Percentiles rank a stretch among this genome's conserved stretches.
Evolutionary conservation across 1,284 basidiomycete genomes (phyloP).

Genomic region (Apiotrichum akiyoshidainum): DNA sequence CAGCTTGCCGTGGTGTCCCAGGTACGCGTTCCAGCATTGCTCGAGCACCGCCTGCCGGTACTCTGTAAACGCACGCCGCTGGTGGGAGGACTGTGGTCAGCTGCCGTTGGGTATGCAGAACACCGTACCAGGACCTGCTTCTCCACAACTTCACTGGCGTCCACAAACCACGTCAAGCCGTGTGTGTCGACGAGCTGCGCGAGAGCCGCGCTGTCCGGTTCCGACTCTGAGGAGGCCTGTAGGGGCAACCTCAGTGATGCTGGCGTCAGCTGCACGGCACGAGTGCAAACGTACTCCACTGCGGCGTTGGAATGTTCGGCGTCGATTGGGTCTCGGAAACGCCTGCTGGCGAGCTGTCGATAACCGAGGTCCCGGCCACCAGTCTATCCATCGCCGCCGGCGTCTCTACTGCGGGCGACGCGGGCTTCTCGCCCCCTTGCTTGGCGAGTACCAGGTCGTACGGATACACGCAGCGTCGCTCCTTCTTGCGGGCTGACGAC

Average conservation of each 20-base stretch:
- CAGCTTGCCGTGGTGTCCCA: conserved; percentile 11
- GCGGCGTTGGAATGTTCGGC: too few species aligned
- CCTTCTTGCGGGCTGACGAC: conserved; percentile 3
- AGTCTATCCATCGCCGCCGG: neutral
- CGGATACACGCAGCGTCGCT: conserved; percentile 10
- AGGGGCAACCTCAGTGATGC: neutral
- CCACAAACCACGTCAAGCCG: conserved; percentile 16
- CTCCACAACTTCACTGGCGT: conserved; percentile 12
- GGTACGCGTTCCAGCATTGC: conserved; percentile 13
- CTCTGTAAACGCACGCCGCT: conserved; percentile 8
- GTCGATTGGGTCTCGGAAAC: too few species aligned
- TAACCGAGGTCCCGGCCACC: neutral
- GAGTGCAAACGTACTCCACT: too few species aligned
- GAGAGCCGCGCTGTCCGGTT: conserved; percentile 1
- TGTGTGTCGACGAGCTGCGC: conserved; percentile 5
- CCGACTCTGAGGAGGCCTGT: neutral
- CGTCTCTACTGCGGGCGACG: neutral
- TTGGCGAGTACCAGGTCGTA: conserved; percentile 5
- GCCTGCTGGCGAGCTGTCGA: too few species aligned
- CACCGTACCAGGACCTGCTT: conserved; percentile 1
- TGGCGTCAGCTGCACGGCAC: too few species aligned
- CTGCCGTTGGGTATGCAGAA: neutral
- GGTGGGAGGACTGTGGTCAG: conserved; percentile 5
- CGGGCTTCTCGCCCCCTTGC: neutral
- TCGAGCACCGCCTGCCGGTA: conserved; percentile 12